Conservation (phyloP, 148 eudicot genomes). For the Camellia sinensis region DNA sequence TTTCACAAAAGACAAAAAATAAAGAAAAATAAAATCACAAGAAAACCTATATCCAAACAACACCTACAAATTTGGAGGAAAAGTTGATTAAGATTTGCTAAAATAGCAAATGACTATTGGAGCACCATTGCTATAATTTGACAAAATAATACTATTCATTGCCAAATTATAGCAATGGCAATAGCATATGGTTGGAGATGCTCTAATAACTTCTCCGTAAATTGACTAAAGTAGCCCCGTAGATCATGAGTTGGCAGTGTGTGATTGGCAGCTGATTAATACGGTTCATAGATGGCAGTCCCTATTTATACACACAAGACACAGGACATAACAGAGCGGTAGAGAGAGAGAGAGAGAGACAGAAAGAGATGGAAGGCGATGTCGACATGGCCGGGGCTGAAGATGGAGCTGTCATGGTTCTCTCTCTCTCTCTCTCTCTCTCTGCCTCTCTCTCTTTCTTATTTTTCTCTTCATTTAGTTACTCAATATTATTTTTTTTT, state of each 20-base stretch:
- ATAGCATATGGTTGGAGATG: no score
- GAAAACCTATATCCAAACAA: no score
- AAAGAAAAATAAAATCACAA: no score
- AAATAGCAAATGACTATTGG: no score
- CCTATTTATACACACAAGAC: neutral
- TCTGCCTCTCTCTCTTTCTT: slow-evolving; percentile 9
- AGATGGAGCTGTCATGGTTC: slow-evolving; percentile 30
- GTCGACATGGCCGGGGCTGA: slow-evolving; percentile 33
- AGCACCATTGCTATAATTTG: no score
- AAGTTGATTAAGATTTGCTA: no score
- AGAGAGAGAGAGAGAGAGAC: slow-evolving; percentile 7
- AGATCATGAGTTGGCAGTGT: neutral
- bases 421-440: slow-evolving; percentile 1
- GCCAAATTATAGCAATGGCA: no score
- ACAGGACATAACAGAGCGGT: neutral
- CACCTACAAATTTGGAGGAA: no score
- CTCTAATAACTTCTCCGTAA: no score
- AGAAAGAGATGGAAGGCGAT: slow-evolving; percentile 17
- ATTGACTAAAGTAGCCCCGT: neutral
- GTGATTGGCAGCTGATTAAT: neutral
- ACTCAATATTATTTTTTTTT: neutral
- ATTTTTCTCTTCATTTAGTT: neutral
- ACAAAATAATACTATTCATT: no score
- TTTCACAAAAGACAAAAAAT: no score
- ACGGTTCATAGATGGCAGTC: neutral